Evolutionary conservation across 2,329 filamentous ascomycete species (phyloP).

Genomic region (Calonectria pseudoreteaudii): DNA sequence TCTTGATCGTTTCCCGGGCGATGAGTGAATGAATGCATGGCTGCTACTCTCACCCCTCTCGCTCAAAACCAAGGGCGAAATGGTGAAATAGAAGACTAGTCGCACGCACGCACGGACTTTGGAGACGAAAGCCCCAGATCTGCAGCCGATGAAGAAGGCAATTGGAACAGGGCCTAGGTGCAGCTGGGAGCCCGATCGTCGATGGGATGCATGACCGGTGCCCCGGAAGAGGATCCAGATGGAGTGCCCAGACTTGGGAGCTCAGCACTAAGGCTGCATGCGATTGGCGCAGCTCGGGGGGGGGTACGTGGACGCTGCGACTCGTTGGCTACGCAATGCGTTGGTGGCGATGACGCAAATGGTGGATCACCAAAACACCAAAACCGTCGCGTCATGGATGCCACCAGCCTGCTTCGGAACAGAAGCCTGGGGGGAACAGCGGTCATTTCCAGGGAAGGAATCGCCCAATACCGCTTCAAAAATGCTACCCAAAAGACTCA

Average conservation of each 20-base stretch:
- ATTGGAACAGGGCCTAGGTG: not conserved
- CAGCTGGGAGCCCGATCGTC: not conserved
- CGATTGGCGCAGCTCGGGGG: not conserved
- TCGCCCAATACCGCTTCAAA: not conserved
- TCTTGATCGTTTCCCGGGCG: not conserved
- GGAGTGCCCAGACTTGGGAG: not conserved
- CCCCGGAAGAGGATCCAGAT: not conserved
- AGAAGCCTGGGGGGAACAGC: not conserved
- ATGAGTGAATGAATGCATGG: too few species aligned
- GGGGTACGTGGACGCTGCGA: not conserved
- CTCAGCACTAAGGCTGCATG: not conserved
- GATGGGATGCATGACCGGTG: not conserved
- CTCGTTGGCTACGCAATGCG: not conserved
- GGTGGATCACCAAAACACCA: not conserved
- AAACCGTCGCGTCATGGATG: slow-evolving; percentile 3
- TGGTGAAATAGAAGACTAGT: not conserved
- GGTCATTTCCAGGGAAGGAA: not conserved
- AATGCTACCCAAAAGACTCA: not conserved
- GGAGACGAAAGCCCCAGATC: not conserved
- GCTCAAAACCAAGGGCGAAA: not conserved
- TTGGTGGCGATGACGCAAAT: not conserved
- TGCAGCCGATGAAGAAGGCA: not conserved
- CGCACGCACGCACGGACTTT: not conserved
- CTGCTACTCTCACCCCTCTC: not conserved
- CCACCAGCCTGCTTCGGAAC: not conserved